Base-by-base conservation (phyloP, 495 filamentous ascomycete species). In the Gamarada debralockiae region DNA sequence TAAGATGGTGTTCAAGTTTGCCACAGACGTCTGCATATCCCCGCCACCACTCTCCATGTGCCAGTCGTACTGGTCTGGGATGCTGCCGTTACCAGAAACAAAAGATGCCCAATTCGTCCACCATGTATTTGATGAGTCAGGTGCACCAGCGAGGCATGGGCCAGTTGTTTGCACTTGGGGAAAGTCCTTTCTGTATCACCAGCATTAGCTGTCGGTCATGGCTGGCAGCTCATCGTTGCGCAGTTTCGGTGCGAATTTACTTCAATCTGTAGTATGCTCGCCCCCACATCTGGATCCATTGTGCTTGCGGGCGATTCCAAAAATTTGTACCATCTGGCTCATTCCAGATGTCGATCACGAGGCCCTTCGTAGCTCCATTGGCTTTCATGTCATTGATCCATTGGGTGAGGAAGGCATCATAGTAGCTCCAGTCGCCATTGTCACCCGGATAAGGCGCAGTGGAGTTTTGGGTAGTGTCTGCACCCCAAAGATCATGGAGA, bases 291-390 rank as follows among this genome's bases (percentile, higher is more conserved):
- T 66, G 4, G 27, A 73, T 29, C 44, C 55, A 74, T 36, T 72
- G 71, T 13, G 59, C 52, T 41, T 56, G 53, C 3, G 44, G 23
- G 3, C 25, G 13, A 55, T 55, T 6, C 70, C 69, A 73, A 52
- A 73, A 73, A 3, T 48, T 42, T 10, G 7, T 37, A 13, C 57
- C 27, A 29, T 73, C 72, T 9, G 70, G 66, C 53, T 75, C 72
- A 52, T 74, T 75, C 72, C 72, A 75, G 15, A 68, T 66, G 50
- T 75, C 70, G 15, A 55, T 55, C 13, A 67, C 61, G 3, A 71
- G 51, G 5, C 63, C 65, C 10, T 63, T 57, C 0, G 61, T 53
- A 27, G 64, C 63, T 41, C 63, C 41, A 29, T 70, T 61, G 6
- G 51, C 55, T 15, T 62, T 59, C 29, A 74, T 57, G 43, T 72